Percentiles rank a stretch among this genome's conserved stretches.
Evolutionary conservation across 371 early-diverging fungal genomes (phyloP).

Genomic region (Circinella umbellata): DNA sequence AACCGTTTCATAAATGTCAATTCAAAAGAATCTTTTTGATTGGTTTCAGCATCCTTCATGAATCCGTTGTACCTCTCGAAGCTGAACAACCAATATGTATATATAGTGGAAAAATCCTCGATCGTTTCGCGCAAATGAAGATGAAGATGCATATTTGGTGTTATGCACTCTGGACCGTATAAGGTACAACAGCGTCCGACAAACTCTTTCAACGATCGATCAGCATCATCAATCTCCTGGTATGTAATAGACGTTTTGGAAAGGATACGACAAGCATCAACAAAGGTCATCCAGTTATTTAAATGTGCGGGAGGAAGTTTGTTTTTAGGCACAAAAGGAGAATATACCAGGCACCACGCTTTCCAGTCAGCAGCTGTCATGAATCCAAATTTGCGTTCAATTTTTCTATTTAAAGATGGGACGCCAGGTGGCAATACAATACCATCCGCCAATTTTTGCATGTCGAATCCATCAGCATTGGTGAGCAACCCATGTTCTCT

Average conservation of each 20-base stretch:
- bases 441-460: not conserved
- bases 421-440: not conserved
- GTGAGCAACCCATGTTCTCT: not conserved
- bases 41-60: slow-evolving; percentile 7
- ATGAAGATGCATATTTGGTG: slow-evolving; percentile 18
- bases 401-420: not conserved
- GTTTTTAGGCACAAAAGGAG: not conserved
- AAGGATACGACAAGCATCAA: slow-evolving; percentile 8
- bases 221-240: slow-evolving; percentile 1
- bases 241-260: not conserved
- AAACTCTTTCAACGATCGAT: not conserved
- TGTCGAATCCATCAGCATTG: not conserved
- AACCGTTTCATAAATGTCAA: slow-evolving; percentile 11
- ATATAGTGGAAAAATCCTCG: slow-evolving; percentile 2
- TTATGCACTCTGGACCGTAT: not conserved
- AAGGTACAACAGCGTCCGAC: not conserved
- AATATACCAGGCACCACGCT: not conserved
- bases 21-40: slow-evolving; percentile 7
- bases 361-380: slow-evolving; percentile 15
- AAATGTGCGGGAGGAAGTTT: not conserved
- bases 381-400: not conserved
- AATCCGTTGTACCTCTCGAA: slow-evolving; percentile 14
- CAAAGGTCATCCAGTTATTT: slow-evolving; percentile 10
- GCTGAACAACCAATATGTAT: slow-evolving; percentile 8
- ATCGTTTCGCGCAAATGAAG: slow-evolving; percentile 2